Percentiles rank a stretch among this genome's conserved stretches.
Conservation (phyloP, 1,284 basidiomycete species). For the Pseudozyma sp. region DNA sequence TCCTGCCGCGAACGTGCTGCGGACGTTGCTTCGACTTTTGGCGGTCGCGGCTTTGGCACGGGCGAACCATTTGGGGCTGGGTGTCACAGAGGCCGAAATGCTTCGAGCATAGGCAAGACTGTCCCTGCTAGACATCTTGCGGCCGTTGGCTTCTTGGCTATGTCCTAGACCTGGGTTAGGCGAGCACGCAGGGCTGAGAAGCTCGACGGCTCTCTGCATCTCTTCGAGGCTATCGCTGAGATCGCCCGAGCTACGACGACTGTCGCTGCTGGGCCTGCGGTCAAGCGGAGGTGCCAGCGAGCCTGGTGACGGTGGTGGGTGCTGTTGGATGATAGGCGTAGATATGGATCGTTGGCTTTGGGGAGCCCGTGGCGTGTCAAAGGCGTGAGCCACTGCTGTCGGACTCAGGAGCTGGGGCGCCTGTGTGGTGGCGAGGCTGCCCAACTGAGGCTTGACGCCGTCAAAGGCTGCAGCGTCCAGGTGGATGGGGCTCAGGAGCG, state of each 20-base stretch:
- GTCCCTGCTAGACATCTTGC: constrained; percentile 50
- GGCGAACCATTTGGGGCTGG: constrained; percentile 57
- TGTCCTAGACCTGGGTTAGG: constrained; percentile 27
- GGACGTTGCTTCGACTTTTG: constrained; percentile 20
- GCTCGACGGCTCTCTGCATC: constrained; percentile 55
- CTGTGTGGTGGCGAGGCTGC: constrained; percentile 20
- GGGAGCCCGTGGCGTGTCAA: constrained; percentile 19
- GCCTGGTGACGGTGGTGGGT: constrained; percentile 26
- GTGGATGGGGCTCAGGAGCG: constrained; percentile 57
- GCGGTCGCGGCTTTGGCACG: constrained; percentile 28
- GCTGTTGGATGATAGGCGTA: constrained; percentile 14
- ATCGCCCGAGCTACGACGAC: constrained; percentile 46
- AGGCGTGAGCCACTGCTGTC: constrained; percentile 20
- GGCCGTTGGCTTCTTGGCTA: constrained; percentile 24
- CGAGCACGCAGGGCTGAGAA: constrained; percentile 53
- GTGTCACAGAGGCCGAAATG: constrained; percentile 57
- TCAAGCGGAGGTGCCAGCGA: constrained; percentile 29
- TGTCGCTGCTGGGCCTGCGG: constrained; percentile 24
- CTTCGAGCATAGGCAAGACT: constrained; percentile 54
- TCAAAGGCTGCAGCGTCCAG: constrained; percentile 43
- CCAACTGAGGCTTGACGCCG: constrained; percentile 39
- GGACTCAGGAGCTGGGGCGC: constrained; percentile 34
- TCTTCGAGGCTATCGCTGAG: constrained; percentile 52
- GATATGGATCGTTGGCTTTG: constrained; percentile 15
- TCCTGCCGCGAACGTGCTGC: constrained; percentile 28